phyloP scores from a whole-genome alignment of 805 yeast species.

The Candida michaelii region DNA sequence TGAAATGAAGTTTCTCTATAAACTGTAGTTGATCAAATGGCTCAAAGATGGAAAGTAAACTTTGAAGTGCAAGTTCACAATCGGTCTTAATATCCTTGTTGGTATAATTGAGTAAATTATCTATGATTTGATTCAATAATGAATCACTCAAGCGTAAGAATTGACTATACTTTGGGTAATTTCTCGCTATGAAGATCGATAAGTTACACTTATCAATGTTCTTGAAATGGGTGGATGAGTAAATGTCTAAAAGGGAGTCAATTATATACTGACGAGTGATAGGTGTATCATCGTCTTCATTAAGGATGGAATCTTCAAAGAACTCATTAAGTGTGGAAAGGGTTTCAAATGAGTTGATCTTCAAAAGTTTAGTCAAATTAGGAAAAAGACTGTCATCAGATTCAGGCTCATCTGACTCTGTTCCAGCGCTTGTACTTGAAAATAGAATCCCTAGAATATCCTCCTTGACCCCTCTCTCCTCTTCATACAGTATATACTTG shows the following conservation, averaged over 20 bases:
- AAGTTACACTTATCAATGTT: constrained; percentile 34
- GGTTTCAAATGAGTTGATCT: constrained; percentile 55
- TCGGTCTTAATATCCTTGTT: constrained; percentile 45
- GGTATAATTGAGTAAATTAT: constrained; percentile 47
- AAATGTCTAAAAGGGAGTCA: constrained; percentile 65
- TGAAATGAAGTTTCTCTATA: constrained; percentile 50
- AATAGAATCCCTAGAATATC: constrained; percentile 58
- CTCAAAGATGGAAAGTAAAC: constrained; percentile 64
- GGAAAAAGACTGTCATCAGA: constrained; percentile 60
- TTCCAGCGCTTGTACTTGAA: neutral
- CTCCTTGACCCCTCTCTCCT: constrained; percentile 45
- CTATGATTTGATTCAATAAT: constrained; percentile 47
- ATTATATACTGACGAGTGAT: constrained; percentile 76
- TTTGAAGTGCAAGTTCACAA: constrained; percentile 74
- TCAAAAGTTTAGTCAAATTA: constrained; percentile 58
- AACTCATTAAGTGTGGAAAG: constrained; percentile 74
- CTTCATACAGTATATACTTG: constrained; percentile 35
- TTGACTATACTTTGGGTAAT: constrained; percentile 82
- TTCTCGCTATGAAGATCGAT: constrained; percentile 74
- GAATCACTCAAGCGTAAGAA: constrained; percentile 72
- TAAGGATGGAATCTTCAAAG: constrained; percentile 75
- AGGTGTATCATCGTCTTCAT: constrained; percentile 41
- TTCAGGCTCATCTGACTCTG: neutral
- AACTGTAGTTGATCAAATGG: constrained; percentile 55
- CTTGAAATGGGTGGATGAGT: constrained; percentile 35